Evolutionary conservation across 116 monocot species (phyloP), one percentile per base, ranked within the genome.

Genomic region (Phalaenopsis hybrid): DNA sequence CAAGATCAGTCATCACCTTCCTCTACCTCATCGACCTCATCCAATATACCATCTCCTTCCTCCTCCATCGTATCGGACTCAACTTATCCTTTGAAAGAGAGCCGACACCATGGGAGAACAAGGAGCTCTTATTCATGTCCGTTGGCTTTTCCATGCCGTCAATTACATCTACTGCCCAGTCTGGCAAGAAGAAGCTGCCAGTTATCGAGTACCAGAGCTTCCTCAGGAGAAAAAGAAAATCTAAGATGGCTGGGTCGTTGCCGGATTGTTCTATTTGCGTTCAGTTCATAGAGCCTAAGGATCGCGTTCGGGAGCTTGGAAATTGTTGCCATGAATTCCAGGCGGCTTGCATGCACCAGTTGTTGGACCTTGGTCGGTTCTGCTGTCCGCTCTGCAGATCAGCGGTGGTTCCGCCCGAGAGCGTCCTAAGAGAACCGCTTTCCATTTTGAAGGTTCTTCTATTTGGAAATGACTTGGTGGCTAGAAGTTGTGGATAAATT

Each of bases 21-120:
- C 72, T 72, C 34, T 72, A 34, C 13, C 16, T 72, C 28, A 20
- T 72, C 33, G 33, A 37, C 72, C 12, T 37, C 11, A 37, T 72
- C 44, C 18, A n/a, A 17, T 48, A 48, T 21, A 28, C 16, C 46
- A 21, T 49, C 46, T 76, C 48, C 20, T 41, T 43, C 8, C 31
- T 76, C 20, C 48, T 76, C 45, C 49, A 46, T 33, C 21, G 12
- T n/a, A 46, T 76, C 44, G 76, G 76, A 3, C 76, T 76, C 76
- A 76, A 76, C 76, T n/a, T 48, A n/a, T 46, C 76, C 76, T 76
- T 76, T 43, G 45, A 44, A 23, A 15, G 5, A 5, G 20, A 46
- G 48, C 76, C 45, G n/a, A 17, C 76, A 9, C 76, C 76, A 11
- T 76, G 76, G 76, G 76, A 46, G 12, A n/a, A 76, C 76, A 2